Conservation (phyloP, 139 green algal species). For the Micractinium sp. region DNA sequence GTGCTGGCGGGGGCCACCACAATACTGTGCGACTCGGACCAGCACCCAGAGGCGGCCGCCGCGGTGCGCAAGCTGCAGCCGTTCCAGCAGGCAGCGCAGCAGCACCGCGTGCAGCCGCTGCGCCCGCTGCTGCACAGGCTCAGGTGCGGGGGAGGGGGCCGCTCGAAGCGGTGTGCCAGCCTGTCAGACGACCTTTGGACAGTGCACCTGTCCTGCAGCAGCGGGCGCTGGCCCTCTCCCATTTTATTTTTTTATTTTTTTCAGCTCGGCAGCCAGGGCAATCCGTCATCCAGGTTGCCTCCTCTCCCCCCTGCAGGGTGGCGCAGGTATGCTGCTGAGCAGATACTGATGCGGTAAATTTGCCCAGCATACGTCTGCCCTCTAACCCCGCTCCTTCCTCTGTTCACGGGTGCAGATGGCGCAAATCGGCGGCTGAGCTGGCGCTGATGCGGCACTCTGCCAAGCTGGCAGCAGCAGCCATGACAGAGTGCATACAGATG, state of each 20-base stretch:
- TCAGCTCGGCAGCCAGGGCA: no score
- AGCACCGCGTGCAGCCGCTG: constrained; percentile 52
- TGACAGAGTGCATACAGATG: constrained; percentile 66
- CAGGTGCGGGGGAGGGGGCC: no score
- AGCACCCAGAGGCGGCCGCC: background rate
- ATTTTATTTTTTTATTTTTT: no score
- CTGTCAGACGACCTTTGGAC: no score
- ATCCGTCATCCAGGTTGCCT: no score
- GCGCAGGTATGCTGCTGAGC: background rate
- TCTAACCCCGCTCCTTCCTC: background rate
- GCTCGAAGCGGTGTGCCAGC: background rate
- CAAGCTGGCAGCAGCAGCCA: constrained; percentile 49
- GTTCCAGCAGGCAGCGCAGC: constrained; percentile 18
- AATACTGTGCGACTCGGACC: constrained; percentile 27
- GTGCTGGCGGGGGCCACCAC: constrained; percentile 25
- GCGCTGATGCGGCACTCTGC: constrained; percentile 69
- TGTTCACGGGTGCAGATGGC: constrained; percentile 51
- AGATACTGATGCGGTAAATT: background rate
- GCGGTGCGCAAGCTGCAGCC: constrained; percentile 30
- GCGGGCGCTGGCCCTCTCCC: no score
- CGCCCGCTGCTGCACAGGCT: constrained; percentile 56
- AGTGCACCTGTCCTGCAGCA: no score
- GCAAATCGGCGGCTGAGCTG: constrained; percentile 75
- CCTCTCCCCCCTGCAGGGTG: background rate
- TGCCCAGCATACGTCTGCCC: no score